Base-by-base conservation (phyloP, 2,329 filamentous ascomycete genomes). In the Dothideomycetes sp. region DNA sequence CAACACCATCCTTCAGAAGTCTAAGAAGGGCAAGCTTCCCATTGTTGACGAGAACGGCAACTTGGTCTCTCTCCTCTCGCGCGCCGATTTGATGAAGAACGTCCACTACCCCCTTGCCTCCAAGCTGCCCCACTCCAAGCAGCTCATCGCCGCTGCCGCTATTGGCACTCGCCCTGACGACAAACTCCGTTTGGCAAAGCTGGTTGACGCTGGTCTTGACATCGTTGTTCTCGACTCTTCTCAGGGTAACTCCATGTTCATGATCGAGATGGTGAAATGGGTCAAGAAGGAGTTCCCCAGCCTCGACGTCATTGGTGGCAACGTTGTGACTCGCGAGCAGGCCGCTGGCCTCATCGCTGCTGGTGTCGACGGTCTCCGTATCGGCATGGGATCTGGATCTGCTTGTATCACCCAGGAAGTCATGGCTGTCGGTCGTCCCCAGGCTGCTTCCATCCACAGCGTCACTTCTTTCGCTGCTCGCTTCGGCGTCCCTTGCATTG, bases 361-460 rank as follows among this genome's bases (percentile, higher is more conserved):
- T 50, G 91, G 91, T 59, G 89, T 85, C 43, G 91, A 98, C 60
- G 93, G 91, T 61, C 77, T 98, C 52, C 85, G 91, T 60, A 98
- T 98, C 58, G 91, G 91, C 60, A 98, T 98, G 91, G 91, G 91
- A 52, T 94, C 86, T 59, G 91, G 91, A 58, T 94, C 85, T 58
- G 91, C 91, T 58, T 98, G 91, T 66, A 98, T 98, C 54, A 98
- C 91, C 41, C 91, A 98, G 67, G 91, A 98, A 69, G 93, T 98
- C 59, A 98, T 98, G 91, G 91, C 91, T 52, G 89, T 98, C 36
- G 91, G 93, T 44, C 83, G 91, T 55, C 91, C 91, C 42, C 91
- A 98, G 68, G 91, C 93, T 31, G 85, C 88, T 19, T 81, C 91
- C 32, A 89, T 98, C 44, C 87, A 84, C 71, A 84, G 81, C 52